A percentile compares a stretch with the other conserved stretches of the same genome.
Evolutionary conservation across 306 rosid species (phyloP).

Genomic region (Mimosa pudica): DNA sequence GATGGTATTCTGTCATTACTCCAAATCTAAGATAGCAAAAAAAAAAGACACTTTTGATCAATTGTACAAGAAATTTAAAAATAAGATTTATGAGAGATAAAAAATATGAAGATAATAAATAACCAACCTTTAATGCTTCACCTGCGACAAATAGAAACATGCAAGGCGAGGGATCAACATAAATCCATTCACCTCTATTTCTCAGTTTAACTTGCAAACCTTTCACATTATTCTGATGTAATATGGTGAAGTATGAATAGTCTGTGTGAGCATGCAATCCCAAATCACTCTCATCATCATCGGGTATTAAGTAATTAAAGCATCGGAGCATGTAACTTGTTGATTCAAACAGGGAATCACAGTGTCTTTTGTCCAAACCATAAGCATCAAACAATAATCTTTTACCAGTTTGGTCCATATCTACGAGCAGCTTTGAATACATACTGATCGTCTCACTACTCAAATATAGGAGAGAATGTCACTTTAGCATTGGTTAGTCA

Average conservation of each 20-base stretch:
- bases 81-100: too few relatives aligned
- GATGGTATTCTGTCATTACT: slow-evolving; percentile 34
- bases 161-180: slow-evolving; percentile 36
- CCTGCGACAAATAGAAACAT: slow-evolving; percentile 36
- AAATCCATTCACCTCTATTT: slow-evolving; percentile 37
- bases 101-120: not conserved
- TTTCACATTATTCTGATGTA: slow-evolving; percentile 36
- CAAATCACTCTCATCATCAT: slow-evolving; percentile 11
- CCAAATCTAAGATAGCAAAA: slow-evolving; percentile 33
- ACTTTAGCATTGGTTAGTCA: too few relatives aligned
- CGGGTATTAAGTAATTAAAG: slow-evolving; percentile 30
- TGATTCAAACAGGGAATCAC: slow-evolving; percentile 36
- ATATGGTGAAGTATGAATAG: slow-evolving; percentile 34
- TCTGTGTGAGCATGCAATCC: slow-evolving; percentile 40
- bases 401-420: slow-evolving; percentile 32
- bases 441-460: slow-evolving; percentile 25
- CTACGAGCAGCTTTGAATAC: slow-evolving; percentile 38
- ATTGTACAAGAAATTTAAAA: too few relatives aligned
- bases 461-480: not conserved
- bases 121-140: slow-evolving; percentile 39
- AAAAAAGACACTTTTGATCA: too few relatives aligned
- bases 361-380: slow-evolving; percentile 36
- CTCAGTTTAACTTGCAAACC: slow-evolving; percentile 41
- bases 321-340: slow-evolving; percentile 27
- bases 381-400: slow-evolving; percentile 40